These are phyloP conservation scores for Aspergillus carbonarius DNA, from an alignment of 2,329 filamentous ascomycete genomes.

Conservation along the genomic window DNA sequence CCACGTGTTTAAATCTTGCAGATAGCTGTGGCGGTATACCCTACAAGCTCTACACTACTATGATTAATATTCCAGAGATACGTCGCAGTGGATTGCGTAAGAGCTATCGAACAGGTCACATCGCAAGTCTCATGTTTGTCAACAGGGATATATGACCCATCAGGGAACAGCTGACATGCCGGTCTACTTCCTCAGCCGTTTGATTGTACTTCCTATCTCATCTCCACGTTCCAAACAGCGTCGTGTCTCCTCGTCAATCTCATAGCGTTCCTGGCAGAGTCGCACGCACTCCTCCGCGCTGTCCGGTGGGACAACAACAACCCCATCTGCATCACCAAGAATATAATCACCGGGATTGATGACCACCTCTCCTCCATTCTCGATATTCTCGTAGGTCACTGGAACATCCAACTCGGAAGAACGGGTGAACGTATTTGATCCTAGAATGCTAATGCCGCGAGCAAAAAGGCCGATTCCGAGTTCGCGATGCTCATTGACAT, in stretches of 20 bases:
- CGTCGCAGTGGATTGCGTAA: not conserved
- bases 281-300: conserved; percentile 31
- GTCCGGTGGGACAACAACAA: conserved; percentile 20
- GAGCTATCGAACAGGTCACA: not conserved
- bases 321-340: conserved; percentile 35
- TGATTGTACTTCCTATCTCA: conserved; percentile 37
- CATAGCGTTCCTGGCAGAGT: conserved; percentile 33
- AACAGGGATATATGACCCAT: too few species aligned
- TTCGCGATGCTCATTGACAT: conserved; percentile 35
- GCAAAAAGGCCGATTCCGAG: conserved; percentile 35
- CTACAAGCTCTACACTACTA: too few species aligned
- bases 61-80: too few species aligned
- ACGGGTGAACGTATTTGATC: conserved; percentile 36
- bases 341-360: conserved; percentile 38
- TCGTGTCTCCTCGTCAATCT: conserved; percentile 38
- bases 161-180: not conserved
- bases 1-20: not conserved
- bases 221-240: conserved; percentile 31
- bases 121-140: too few species aligned
- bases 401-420: conserved; percentile 37
- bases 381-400: conserved; percentile 27
- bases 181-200: conserved; percentile 32
- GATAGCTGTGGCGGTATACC: not conserved
- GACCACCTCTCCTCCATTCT: conserved; percentile 21
- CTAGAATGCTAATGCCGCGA: conserved; percentile 30